Evolutionary conservation across 2,329 filamentous ascomycete species (phyloP), one percentile per base, ranked within the genome.

Genomic region (Phyllosticta citribraziliensis): DNA sequence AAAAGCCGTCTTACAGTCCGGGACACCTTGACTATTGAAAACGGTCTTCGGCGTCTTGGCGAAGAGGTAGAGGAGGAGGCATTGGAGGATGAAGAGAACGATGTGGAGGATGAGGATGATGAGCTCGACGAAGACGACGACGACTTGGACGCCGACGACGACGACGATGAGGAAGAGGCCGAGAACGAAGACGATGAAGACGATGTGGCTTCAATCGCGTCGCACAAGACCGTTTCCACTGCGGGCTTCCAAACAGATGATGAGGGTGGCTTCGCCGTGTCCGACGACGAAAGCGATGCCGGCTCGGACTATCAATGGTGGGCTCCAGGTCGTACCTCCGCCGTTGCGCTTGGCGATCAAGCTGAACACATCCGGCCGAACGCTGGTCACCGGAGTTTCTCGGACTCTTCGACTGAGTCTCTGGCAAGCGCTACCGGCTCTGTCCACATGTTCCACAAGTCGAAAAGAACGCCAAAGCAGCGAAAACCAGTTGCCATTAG

Each of bases 61-160:
- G 87, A 90, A 70, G 93, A 99, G 74, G 94, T 87, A 1, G 94
- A 97, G 70, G 90, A 95, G 68, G 94, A 97, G 74, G 92, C 86
- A 3, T 78, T 87, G 10, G 80, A 88, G 60, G 85, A 88, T n/a
- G 85, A 87, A 10, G 78, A 82, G 4, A 85, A 87, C 24, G 86
- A 87, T 51, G 80, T 88, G 58, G 84, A 87, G 17, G 85, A 87
- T 8, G 79, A 82, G 5, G 85, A 87, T 25, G 86, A 87, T 47
- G 80, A 82, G 2, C 82, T 79, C 2, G 76, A 80, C 0, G 77
- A 82, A 4, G 76, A 75, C 5, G 78, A 68, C 12, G 67, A 70
- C 2, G 66, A 68, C 17, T 67, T 70, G n/a, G 71, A 70, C 3
- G 65, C 65, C 10, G 71, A 71, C n/a, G 62, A 64, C 20, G 71